These are phyloP conservation scores for Xylona heveae DNA, from an alignment of 495 filamentous ascomycete genomes.

Conservation along the genomic window DNA sequence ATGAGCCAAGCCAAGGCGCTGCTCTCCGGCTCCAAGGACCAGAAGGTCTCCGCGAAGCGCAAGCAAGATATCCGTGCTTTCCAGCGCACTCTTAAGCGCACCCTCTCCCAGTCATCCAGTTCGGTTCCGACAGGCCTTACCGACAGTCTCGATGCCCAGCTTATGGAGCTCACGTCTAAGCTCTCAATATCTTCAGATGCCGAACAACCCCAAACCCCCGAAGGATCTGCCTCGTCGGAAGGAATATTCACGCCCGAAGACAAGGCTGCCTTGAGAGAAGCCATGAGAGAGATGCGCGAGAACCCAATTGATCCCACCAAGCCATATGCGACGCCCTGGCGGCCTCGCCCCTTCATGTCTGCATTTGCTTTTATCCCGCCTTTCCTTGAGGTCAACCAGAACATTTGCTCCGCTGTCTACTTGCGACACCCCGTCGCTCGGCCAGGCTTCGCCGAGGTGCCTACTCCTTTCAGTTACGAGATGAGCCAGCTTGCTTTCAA, in stretches of 20 bases:
- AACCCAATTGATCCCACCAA: constrained; percentile 59
- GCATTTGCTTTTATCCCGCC: constrained; percentile 87
- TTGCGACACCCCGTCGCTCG: constrained; percentile 86
- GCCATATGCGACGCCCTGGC: constrained; percentile 83
- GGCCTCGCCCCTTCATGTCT: constrained; percentile 66
- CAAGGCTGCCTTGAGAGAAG: constrained; percentile 15
- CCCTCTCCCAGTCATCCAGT: constrained; percentile 31
- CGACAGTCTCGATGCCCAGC: constrained; percentile 29
- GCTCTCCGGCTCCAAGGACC: constrained; percentile 24
- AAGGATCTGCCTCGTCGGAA: too few species aligned
- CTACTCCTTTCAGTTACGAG: constrained; percentile 49
- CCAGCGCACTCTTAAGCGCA: constrained; percentile 27
- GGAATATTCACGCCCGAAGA: constrained; percentile 5
- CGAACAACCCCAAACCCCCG: not conserved
- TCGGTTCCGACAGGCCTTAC: constrained; percentile 22
- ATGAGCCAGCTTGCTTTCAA: constrained; percentile 61
- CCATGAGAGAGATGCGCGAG: constrained; percentile 33
- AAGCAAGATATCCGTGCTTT: constrained; percentile 41
- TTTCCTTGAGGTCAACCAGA: constrained; percentile 94
- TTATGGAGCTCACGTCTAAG: constrained; percentile 17
- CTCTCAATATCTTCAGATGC: too few species aligned
- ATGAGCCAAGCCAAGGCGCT: constrained; percentile 30
- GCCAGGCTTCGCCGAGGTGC: constrained; percentile 62
- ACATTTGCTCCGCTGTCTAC: constrained; percentile 88
- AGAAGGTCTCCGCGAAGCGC: constrained; percentile 29